These are phyloP conservation scores for Ophiostoma perfectum DNA, from an alignment of 2,329 filamentous ascomycete species.

Conservation along the genomic window DNA sequence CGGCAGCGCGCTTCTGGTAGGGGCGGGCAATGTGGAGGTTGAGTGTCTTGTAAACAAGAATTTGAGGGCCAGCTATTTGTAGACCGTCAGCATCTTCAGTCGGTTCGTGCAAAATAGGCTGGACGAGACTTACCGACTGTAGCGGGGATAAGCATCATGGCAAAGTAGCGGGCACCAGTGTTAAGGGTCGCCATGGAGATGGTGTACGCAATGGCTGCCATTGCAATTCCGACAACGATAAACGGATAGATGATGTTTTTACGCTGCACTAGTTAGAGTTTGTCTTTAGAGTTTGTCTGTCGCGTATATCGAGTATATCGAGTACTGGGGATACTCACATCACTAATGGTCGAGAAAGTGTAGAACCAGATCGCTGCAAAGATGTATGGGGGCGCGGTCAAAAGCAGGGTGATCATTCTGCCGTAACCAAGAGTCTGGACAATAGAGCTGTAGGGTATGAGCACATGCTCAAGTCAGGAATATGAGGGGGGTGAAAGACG, in stretches of 20 bases:
- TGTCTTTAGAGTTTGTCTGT: too few relatives aligned
- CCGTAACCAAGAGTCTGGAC: conserved; percentile 34
- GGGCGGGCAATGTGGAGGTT: conserved; percentile 35
- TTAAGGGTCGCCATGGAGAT: conserved; percentile 37
- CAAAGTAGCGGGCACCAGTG: conserved; percentile 38
- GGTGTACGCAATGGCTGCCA: conserved; percentile 33
- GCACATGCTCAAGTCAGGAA: too few relatives aligned
- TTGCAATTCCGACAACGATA: conserved; percentile 31
- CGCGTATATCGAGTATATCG: too few relatives aligned
- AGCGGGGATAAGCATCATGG: conserved; percentile 40
- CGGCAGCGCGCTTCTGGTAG: conserved; percentile 39
- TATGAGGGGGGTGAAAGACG: too few relatives aligned
- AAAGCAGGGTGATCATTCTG: conserved; percentile 40
- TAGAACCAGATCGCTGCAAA: conserved; percentile 34
- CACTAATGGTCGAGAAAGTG: conserved; percentile 34
- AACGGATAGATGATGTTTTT: conserved; percentile 36
- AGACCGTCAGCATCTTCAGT: neutral
- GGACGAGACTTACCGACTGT: conserved; percentile 29
- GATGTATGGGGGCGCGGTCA: conserved; percentile 14
- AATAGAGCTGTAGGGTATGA: conserved; percentile 24
- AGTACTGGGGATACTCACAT: neutral
- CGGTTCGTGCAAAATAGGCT: neutral
- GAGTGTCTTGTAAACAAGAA: conserved; percentile 39
- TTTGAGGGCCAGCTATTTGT: conserved; percentile 33
- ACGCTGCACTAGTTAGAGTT: conserved; percentile 19